These are phyloP conservation scores for Schoenoplectus triqueter DNA, from an alignment of 202 grass and related monocot genomes.

Conservation along the genomic window DNA sequence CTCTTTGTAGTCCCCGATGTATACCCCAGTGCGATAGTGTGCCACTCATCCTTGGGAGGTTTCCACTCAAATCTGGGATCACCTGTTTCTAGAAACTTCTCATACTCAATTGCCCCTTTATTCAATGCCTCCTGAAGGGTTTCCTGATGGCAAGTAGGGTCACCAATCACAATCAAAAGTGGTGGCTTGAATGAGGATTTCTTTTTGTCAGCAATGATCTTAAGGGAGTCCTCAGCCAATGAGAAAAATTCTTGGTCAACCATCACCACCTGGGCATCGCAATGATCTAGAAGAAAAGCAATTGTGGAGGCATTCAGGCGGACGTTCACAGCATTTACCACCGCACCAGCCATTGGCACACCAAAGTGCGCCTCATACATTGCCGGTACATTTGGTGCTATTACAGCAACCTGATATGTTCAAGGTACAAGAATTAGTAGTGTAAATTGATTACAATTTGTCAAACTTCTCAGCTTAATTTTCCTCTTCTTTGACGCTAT, in stretches of 20 bases:
- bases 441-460: not conserved
- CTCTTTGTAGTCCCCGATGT: slow-evolving; percentile 90
- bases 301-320: slow-evolving; percentile 63
- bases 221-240: slow-evolving; percentile 68
- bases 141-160: slow-evolving; percentile 48
- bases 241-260: slow-evolving; percentile 81
- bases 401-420: slow-evolving; percentile 64
- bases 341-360: slow-evolving; percentile 85
- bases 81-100: slow-evolving; percentile 67
- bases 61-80: slow-evolving; percentile 59
- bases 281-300: slow-evolving; percentile 80
- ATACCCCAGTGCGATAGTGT: slow-evolving; percentile 73
- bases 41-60: slow-evolving; percentile 78
- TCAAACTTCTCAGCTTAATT: not conserved
- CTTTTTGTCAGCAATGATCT: slow-evolving; percentile 56
- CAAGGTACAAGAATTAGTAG: not conserved
- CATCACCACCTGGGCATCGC: slow-evolving; percentile 64
- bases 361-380: slow-evolving; percentile 86
- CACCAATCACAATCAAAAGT: slow-evolving; percentile 51
- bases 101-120: slow-evolving; percentile 61
- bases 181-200: slow-evolving; percentile 51
- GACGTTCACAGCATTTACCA: slow-evolving; percentile 70
- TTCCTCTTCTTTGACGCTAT: not conserved
- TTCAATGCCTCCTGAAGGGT: slow-evolving; percentile 44
- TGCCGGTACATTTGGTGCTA: slow-evolving; percentile 84